phyloP scores from a whole-genome alignment of 345 rosid species.

The Ceriops tagal region DNA sequence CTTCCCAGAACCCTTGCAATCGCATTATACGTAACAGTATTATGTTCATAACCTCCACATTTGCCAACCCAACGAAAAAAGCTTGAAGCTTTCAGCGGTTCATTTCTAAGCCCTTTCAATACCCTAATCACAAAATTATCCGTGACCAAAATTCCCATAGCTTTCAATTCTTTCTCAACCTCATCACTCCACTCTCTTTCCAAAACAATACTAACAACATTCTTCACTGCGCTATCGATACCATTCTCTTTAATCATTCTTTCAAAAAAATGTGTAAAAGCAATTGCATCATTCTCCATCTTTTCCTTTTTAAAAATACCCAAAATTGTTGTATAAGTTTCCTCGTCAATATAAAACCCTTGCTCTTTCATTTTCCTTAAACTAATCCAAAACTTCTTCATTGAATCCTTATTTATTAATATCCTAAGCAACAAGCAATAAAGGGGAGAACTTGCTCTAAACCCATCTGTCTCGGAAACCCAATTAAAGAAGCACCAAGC shows the following conservation, averaged over 20 bases:
- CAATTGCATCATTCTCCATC: slow-evolving; percentile 47
- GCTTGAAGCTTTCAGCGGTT: slow-evolving; percentile 35
- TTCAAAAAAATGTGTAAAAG: slow-evolving; percentile 58
- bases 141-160: slow-evolving; percentile 41
- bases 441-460: slow-evolving; percentile 56
- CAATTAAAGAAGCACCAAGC: slow-evolving; percentile 67
- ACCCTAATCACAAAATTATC: slow-evolving; percentile 68
- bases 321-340: slow-evolving; percentile 47
- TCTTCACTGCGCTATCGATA: slow-evolving; percentile 36
- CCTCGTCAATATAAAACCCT: slow-evolving; percentile 67
- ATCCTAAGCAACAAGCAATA: slow-evolving; percentile 66
- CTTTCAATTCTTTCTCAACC: slow-evolving; percentile 52
- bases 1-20: slow-evolving; percentile 58
- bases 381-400: slow-evolving; percentile 71
- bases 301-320: slow-evolving; percentile 43
- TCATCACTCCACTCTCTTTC: slow-evolving; percentile 44
- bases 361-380: slow-evolving; percentile 51
- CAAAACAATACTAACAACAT: slow-evolving; percentile 38
- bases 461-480: slow-evolving; percentile 51
- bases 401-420: slow-evolving; percentile 39
- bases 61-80: no score
- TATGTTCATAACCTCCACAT: no score
- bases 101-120: slow-evolving; percentile 54
- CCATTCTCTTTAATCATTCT: slow-evolving; percentile 69
- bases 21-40: slow-evolving; percentile 52